Evolutionary conservation across 164 flowering plant species (phyloP), one percentile per base, ranked within the genome.

Genomic region (Annona cherimola): DNA sequence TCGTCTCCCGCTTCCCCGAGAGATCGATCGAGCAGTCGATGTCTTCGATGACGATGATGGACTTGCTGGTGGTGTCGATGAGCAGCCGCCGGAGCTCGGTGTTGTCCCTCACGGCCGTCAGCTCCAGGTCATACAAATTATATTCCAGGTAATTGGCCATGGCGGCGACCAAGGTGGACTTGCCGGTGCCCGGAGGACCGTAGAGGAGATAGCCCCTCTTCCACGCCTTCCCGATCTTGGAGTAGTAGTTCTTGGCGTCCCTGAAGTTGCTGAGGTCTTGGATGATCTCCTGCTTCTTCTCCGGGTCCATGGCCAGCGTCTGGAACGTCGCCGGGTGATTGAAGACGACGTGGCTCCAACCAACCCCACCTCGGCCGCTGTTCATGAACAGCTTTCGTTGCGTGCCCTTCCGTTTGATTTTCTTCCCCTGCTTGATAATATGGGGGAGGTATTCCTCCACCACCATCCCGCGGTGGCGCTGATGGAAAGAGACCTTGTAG

Each of bases 1-100:
- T 79, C 78, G 78, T 81, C 81, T 78, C 80, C 79, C 87, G 78
- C 45, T 81, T 85, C 0, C 86, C 85, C 1, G 92, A 82, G 2
- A 89, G 87, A 69, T 88, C 84, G 59, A 86, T 83, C 0, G 92
- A 91, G 73, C 94, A 88, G 71, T 91, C 89, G 16, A 91, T 91
- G 66, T 89, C 94, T 73, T 91, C 90, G 3, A 88, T 85, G n/a
- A 82, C 87, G 26, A 89, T 79, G 5, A 89, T 85, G 0, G 91
- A 85, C 67, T 87, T 86, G 50, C 81, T 81, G 3, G 83, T 80
- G 0, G 82, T 84, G 67, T 85, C 85, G 1, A 81, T 83, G 76
- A 89, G 69, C 12, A 87, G 84, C 79, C 77, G 84, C 74, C 85
- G 79, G 61, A 89, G 79, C 76, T 86, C 83, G 0, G 81, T 83